These are phyloP conservation scores for Craspedostauros australis DNA, from an alignment of 108 stramenopile species.

Conservation along the genomic window DNA sequence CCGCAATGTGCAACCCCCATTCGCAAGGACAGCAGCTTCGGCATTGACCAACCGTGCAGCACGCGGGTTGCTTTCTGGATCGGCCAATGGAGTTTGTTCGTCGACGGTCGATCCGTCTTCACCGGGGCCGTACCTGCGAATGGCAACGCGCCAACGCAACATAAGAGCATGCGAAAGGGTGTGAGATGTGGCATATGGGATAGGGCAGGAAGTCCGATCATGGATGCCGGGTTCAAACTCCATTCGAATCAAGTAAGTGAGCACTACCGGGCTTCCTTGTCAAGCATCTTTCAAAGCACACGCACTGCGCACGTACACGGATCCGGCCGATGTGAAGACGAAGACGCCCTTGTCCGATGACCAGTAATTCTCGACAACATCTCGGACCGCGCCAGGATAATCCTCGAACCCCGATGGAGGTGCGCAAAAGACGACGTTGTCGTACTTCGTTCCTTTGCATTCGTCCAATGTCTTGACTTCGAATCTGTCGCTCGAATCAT, in stretches of 20 bases:
- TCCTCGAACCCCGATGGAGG: slow-evolving; percentile 86
- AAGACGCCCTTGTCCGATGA: slow-evolving; percentile 46
- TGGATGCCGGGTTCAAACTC: too few species aligned
- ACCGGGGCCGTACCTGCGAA: slow-evolving; percentile 16
- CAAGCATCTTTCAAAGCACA: neutral
- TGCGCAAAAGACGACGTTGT: slow-evolving; percentile 85
- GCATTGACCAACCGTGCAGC: slow-evolving; percentile 53
- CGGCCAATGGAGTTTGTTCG: slow-evolving; percentile 46
- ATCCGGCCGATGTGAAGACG: slow-evolving; percentile 81
- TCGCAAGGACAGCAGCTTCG: slow-evolving; percentile 39
- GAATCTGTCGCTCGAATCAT: slow-evolving; percentile 26
- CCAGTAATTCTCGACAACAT: slow-evolving; percentile 45
- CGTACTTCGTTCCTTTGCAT: slow-evolving; percentile 23
- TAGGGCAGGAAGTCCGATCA: too few species aligned
- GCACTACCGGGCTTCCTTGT: too few species aligned
- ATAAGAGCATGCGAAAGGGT: neutral
- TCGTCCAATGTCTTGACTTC: slow-evolving; percentile 45
- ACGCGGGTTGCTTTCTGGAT: slow-evolving; percentile 47
- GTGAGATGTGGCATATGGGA: too few species aligned
- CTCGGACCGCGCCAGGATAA: slow-evolving; percentile 57
- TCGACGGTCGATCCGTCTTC: slow-evolving; percentile 36
- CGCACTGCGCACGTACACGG: slow-evolving; percentile 40
- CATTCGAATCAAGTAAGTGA: too few species aligned
- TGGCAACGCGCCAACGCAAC: neutral
- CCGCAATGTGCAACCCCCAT: slow-evolving; percentile 60